Percentiles rank a stretch among this genome's conserved stretches.
Conservation (phyloP, 116 monocot genomes). For the Zostera marina region DNA sequence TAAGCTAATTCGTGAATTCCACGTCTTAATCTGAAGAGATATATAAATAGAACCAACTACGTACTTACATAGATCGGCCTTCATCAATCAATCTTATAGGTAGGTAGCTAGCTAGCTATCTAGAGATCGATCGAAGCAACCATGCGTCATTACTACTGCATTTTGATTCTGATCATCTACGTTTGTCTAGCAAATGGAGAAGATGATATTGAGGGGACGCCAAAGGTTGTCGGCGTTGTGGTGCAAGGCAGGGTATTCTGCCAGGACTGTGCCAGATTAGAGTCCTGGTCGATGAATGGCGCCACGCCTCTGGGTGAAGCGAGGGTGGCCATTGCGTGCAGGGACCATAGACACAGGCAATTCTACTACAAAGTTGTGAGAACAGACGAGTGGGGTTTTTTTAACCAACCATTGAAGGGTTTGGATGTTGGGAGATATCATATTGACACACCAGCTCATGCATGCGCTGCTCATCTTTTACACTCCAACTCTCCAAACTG, state of each 20-base stretch:
- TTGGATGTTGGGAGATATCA: slow-evolving; percentile 1
- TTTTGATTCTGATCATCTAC: too few species aligned
- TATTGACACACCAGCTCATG: slow-evolving; percentile 3
- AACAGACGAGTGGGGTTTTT: slow-evolving; percentile 10
- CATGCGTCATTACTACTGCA: too few species aligned
- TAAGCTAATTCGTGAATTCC: too few species aligned
- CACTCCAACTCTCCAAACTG: slow-evolving; percentile 4
- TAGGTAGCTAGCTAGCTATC: too few species aligned
- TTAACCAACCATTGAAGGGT: slow-evolving; percentile 7
- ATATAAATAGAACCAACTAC: too few species aligned
- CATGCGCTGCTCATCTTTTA: slow-evolving; percentile 9
- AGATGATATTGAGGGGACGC: too few species aligned
- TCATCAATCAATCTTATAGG: too few species aligned
- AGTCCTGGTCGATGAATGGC: slow-evolving; percentile 3
- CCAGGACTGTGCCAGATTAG: slow-evolving; percentile 2
- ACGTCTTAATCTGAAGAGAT: too few species aligned
- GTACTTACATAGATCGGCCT: too few species aligned
- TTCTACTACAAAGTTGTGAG: slow-evolving; percentile 2
- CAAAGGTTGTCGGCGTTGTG: slow-evolving; percentile 2
- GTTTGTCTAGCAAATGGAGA: too few species aligned
- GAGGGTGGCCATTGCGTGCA: slow-evolving; percentile 3
- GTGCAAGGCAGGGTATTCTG: slow-evolving; percentile 2
- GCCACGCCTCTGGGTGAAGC: slow-evolving; percentile 1
- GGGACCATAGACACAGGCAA: background rate
- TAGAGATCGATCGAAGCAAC: too few species aligned